These are phyloP conservation scores for Aspergillus nidulans DNA, from an alignment of 495 filamentous ascomycete genomes.

Conservation along the genomic window DNA sequence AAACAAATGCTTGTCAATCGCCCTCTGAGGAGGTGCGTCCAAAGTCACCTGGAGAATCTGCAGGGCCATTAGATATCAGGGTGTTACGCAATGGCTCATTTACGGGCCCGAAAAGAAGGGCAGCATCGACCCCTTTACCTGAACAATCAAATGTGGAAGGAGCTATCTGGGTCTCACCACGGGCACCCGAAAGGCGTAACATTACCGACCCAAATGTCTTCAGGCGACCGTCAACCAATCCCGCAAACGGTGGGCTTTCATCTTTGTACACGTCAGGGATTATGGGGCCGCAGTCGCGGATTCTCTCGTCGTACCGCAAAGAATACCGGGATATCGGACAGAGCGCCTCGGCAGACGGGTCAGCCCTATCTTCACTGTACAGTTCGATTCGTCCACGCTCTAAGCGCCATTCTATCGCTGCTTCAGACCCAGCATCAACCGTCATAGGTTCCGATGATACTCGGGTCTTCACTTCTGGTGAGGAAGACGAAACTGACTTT, in stretches of 20 bases:
- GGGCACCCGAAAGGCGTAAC: conserved; percentile 31
- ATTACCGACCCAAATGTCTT: conserved; percentile 42
- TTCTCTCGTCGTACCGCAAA: conserved; percentile 23
- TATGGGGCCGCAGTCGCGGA: conserved; percentile 10
- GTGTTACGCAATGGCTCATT: conserved; percentile 26
- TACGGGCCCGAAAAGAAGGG: conserved; percentile 33
- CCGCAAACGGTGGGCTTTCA: conserved; percentile 18
- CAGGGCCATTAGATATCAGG: conserved; percentile 18
- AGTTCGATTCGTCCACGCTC: conserved; percentile 33
- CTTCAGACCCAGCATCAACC: conserved; percentile 75
- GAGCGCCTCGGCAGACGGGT: conserved; percentile 28
- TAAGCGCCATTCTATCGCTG: conserved; percentile 44
- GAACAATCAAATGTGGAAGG: conserved; percentile 24
- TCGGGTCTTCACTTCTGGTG: conserved; percentile 67
- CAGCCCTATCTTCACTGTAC: conserved; percentile 26
- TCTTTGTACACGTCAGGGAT: conserved; percentile 6
- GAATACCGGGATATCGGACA: conserved; percentile 19
- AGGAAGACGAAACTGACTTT: conserved; percentile 83
- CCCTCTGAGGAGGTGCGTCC: conserved; percentile 26
- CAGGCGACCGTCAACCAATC: conserved; percentile 24
- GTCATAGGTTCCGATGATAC: conserved; percentile 81
- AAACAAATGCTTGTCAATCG: conserved; percentile 17
- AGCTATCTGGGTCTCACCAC: conserved; percentile 19
- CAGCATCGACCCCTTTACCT: conserved; percentile 29
- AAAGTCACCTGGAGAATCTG: conserved; percentile 16